These are phyloP conservation scores for Wickerhamiella musiphila DNA, from an alignment of 805 yeast genomes.

Conservation along the genomic window DNA sequence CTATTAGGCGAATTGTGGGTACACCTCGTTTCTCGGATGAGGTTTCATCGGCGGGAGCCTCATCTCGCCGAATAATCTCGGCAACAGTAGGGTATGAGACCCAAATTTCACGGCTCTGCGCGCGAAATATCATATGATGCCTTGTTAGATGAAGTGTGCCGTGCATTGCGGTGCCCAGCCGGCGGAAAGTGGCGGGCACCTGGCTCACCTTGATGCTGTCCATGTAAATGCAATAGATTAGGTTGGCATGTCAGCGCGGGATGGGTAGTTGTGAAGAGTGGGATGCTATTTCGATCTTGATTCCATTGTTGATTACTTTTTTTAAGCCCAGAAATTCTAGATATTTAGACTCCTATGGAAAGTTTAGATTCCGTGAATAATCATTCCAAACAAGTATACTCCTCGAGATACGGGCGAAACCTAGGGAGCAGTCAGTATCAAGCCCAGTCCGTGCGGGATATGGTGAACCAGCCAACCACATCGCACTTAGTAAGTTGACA, in stretches of 20 bases:
- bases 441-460: no score
- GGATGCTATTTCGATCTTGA: no score
- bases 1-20: conserved; percentile 51
- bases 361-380: no score
- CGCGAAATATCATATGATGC: conserved; percentile 52
- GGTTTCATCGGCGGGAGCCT: conserved; percentile 9
- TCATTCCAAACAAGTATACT: no score
- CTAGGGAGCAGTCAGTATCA: no score
- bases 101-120: conserved; percentile 55
- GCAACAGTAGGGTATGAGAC: conserved; percentile 74
- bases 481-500: no score
- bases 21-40: conserved; percentile 6
- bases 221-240: conserved; percentile 3
- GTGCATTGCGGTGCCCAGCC: conserved; percentile 35
- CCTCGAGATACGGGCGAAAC: no score
- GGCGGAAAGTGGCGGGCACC: conserved; percentile 30
- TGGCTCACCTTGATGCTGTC: conserved; percentile 16
- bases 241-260: not conserved
- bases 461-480: no score
- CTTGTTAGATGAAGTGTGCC: conserved; percentile 58
- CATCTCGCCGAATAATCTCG: conserved; percentile 18
- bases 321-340: no score
- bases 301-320: no score
- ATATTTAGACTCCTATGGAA: no score
- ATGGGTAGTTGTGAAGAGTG: not conserved